Evolutionary conservation across 306 rosid species (phyloP), one percentile per base, ranked within the genome.

Genomic region (Calophaca sinica): DNA sequence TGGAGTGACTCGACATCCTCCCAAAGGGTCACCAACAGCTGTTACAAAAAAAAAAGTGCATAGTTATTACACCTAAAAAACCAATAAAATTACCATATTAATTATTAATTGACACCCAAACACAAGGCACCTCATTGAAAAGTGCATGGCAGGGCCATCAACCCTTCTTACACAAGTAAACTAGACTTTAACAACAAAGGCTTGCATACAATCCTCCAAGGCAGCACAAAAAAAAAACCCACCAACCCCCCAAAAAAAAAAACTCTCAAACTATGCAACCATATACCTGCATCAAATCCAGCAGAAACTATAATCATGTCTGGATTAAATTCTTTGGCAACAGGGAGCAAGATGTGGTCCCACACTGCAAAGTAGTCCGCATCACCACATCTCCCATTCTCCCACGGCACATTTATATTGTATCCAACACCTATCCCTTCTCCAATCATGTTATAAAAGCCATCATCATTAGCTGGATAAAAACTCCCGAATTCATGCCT

Each of bases 391-490:
- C 53, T 68, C 50, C 85, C 96, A 76, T 90, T 90, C 87, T 92
- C 99, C 99, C 99, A 94, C 8, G 99, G 99, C 52, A 94, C 97
- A 78, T 94, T 94, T 79, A 94, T 86, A 69, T 83, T 94, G 86
- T 86, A 91, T 73, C 99, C 99, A 36, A 84, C 85, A 65, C 99
- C 99, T 4, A 80, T 78, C 77, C 96, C 97, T 84, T 82, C 87
- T 70, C 99, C 99, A 74, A 87, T 69, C 96, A 26, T 90, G 38
- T 88, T 82, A 77, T 94, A 94, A 76, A 54, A 88, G 35, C 99
- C 99, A 68, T 90, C 89, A 50, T 80, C 85, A 74, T 60, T 86
- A 62, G 86, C 77, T 2, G 99, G 99, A 89, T 94, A 94, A 66
- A 90, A 94, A n/a, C 42, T 75, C 68, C 99, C 99, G 75, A 70